Percentiles rank a stretch among this genome's conserved stretches.
Conservation (phyloP, 2,329 filamentous ascomycete species). For the Nemania abortiva region DNA sequence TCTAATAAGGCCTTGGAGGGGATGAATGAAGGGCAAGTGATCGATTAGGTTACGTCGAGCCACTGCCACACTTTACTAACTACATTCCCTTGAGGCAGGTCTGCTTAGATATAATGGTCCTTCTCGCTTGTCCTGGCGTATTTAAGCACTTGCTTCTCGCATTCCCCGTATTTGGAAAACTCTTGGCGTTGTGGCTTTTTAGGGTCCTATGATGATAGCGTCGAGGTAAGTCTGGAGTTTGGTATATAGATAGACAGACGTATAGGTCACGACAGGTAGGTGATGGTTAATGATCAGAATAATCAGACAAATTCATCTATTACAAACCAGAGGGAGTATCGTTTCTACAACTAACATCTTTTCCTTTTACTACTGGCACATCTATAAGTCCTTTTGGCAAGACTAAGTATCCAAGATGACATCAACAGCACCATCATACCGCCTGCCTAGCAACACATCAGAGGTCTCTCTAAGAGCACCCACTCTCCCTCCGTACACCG, state of each 20-base stretch:
- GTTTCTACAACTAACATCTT: neutral
- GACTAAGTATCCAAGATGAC: conserved; percentile 19
- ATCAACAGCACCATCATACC: conserved; percentile 25
- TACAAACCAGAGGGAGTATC: neutral
- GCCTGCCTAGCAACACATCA: conserved; percentile 6
- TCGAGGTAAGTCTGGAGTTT: conserved; percentile 5
- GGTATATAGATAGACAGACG: conserved; percentile 24
- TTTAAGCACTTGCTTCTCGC: conserved; percentile 17
- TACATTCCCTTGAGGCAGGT: neutral
- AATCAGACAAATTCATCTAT: neutral
- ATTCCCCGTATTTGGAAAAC: conserved; percentile 32
- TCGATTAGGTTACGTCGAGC: conserved; percentile 5
- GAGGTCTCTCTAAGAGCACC: conserved; percentile 23
- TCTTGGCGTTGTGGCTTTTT: conserved; percentile 22
- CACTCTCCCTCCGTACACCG: conserved; percentile 30
- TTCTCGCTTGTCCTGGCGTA: neutral
- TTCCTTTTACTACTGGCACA: neutral
- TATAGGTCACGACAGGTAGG: conserved; percentile 7
- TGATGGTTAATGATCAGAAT: neutral
- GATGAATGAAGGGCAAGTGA: neutral
- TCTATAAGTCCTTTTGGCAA: conserved; percentile 1
- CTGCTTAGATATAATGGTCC: neutral
- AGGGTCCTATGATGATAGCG: neutral
- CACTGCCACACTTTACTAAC: conserved; percentile 14
- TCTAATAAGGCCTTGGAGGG: neutral